These are phyloP conservation scores for Penicillium malachiteum DNA, from an alignment of 495 filamentous ascomycete species.

Conservation along the genomic window DNA sequence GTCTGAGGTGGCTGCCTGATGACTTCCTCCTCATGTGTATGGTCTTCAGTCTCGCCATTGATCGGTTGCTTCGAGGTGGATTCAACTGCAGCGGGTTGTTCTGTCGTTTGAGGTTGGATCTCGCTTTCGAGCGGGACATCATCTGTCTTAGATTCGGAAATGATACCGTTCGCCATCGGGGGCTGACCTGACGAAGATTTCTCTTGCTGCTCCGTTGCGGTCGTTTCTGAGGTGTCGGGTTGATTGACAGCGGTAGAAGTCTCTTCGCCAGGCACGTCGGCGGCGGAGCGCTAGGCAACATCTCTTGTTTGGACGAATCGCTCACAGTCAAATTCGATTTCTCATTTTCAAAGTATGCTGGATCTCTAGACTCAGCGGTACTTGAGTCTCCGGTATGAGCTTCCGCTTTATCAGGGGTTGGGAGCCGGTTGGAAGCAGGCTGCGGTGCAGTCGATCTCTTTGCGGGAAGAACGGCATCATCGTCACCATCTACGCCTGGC, in stretches of 20 bases:
- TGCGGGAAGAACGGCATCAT: slow-evolving; percentile 58
- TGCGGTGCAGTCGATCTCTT: slow-evolving; percentile 63
- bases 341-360: slow-evolving; percentile 47
- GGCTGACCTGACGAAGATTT: neutral
- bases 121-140: slow-evolving; percentile 11
- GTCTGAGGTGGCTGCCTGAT: slow-evolving; percentile 22
- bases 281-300: slow-evolving; percentile 11
- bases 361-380: slow-evolving; percentile 56
- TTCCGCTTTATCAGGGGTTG: slow-evolving; percentile 52
- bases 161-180: slow-evolving; percentile 8
- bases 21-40: slow-evolving; percentile 31
- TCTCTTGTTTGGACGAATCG: slow-evolving; percentile 31
- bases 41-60: slow-evolving; percentile 15
- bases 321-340: slow-evolving; percentile 42
- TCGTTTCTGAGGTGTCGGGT: slow-evolving; percentile 12
- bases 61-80: slow-evolving; percentile 9
- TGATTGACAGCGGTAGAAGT: slow-evolving; percentile 14
- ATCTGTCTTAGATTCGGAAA: slow-evolving; percentile 16
- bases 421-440: slow-evolving; percentile 54
- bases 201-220: slow-evolving; percentile 10
- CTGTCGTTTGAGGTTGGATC: neutral
- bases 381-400: slow-evolving; percentile 51
- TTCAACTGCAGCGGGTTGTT: slow-evolving; percentile 15
- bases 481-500: slow-evolving; percentile 60
- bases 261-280: slow-evolving; percentile 28